Conservation (phyloP, 345 rosid genomes). For the Sisymbrium irio region DNA sequence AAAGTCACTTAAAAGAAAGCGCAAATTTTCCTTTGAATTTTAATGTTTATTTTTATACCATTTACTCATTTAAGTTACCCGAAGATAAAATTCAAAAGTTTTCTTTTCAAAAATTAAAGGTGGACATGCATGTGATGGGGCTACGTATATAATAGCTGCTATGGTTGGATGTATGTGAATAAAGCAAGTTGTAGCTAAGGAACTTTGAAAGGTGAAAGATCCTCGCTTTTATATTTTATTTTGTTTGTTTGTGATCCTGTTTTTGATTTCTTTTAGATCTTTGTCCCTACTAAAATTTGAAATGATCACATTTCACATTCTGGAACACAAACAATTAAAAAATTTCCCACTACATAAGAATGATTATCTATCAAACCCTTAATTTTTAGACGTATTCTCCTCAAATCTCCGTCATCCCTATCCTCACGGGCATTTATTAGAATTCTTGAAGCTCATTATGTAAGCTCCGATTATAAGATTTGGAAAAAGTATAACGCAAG, state of each 20-base stretch:
- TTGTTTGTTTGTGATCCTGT: conserved; percentile 21
- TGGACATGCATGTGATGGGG: conserved; percentile 10
- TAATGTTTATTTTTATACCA: not conserved
- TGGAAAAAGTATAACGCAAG: not conserved
- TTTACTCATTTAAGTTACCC: not conserved
- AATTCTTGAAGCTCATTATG: not conserved
- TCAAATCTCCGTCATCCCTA: not conserved
- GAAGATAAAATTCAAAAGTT: not conserved
- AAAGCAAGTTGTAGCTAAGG: conserved; percentile 25
- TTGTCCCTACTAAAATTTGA: not conserved
- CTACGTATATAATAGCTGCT: conserved; percentile 15
- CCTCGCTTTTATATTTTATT: not conserved
- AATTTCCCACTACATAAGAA: not conserved
- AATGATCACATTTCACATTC: not conserved
- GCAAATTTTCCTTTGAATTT: not conserved
- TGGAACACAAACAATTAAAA: not conserved
- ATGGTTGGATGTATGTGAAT: conserved; percentile 16
- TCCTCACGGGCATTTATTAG: not conserved
- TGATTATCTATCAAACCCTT: not conserved
- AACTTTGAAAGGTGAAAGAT: not conserved
- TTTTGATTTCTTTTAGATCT: not conserved
- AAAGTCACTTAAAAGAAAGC: not conserved
- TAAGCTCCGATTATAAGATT: not conserved
- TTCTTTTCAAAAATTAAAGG: not conserved
- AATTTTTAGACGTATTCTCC: not conserved